Evolutionary conservation across 2,329 filamentous ascomycete species (phyloP).

Genomic region (Fusarium lyarnte): DNA sequence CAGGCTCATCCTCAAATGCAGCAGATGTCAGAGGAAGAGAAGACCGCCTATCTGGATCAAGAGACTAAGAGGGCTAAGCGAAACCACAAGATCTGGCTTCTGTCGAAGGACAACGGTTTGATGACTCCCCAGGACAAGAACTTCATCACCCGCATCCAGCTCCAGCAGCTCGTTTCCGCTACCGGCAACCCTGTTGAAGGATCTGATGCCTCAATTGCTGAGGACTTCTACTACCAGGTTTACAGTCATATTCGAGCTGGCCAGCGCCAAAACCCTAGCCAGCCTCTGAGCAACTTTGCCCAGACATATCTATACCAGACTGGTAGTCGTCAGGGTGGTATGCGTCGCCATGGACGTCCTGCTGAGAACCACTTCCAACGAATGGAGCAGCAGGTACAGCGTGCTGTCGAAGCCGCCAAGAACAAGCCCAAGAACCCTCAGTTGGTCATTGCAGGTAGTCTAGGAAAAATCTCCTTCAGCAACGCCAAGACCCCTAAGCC

Average conservation of each 20-base stretch:
- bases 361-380: constrained; percentile 98
- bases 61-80: constrained; percentile 95
- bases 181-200: constrained; percentile 88
- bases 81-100: constrained; percentile 95
- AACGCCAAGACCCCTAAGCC: constrained; percentile 98
- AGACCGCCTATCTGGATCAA: constrained; percentile 83
- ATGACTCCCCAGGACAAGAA: constrained; percentile 99
- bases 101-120: constrained; percentile 93
- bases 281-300: constrained; percentile 94
- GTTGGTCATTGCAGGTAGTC: constrained; percentile 91
- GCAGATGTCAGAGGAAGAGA: constrained; percentile 84
- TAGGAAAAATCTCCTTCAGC: constrained; percentile 98
- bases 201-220: constrained; percentile 81
- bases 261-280: constrained; percentile 88
- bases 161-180: constrained; percentile 93
- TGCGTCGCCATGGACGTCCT: constrained; percentile 79
- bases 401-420: constrained; percentile 96
- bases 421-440: constrained; percentile 98
- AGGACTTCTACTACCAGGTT: constrained; percentile 99
- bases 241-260: constrained; percentile 93
- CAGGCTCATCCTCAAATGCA: constrained; percentile 60
- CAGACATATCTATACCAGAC: constrained; percentile 98
- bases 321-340: constrained; percentile 79
- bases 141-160: constrained; percentile 96
- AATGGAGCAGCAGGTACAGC: constrained; percentile 99